Conservation (phyloP, 2,329 filamentous ascomycete genomes). For the Scolecobasidium constrictum region DNA sequence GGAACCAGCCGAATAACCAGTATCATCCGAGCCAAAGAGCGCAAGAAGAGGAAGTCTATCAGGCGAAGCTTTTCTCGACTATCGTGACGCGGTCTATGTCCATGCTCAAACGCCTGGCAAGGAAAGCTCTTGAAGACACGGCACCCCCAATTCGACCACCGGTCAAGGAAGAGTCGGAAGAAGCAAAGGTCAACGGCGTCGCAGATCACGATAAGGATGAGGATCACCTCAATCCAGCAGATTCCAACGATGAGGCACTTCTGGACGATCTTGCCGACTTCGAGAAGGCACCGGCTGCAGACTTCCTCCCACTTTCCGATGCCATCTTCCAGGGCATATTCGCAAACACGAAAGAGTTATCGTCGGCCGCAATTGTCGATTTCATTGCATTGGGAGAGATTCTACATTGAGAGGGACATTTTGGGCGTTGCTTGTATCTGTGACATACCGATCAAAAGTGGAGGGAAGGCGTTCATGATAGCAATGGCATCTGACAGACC, state of each 20-base stretch:
- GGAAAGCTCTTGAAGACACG: constrained; percentile 25
- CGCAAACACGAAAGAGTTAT: neutral
- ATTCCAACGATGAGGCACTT: neutral
- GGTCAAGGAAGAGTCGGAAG: neutral
- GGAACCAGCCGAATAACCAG: constrained; percentile 3
- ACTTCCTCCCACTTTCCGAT: neutral
- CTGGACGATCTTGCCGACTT: neutral
- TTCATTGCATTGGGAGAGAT: neutral
- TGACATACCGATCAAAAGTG: too few relatives aligned
- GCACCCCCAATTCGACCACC: neutral
- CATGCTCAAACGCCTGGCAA: constrained; percentile 35
- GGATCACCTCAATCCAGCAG: neutral
- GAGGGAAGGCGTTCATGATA: too few relatives aligned
- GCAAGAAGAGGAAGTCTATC: constrained; percentile 20
- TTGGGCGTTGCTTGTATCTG: too few relatives aligned
- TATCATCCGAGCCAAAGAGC: constrained; percentile 11
- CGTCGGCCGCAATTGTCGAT: neutral
- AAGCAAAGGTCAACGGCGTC: neutral
- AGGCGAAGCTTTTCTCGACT: constrained; percentile 25
- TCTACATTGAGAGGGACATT: constrained; percentile 3
- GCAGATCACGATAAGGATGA: neutral
- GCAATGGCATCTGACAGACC: too few relatives aligned
- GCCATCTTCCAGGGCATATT: neutral
- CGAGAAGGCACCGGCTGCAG: neutral
- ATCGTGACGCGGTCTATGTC: constrained; percentile 34